Conservation (phyloP, 2,329 filamentous ascomycete species). For the Hymenoscyphus occultus region DNA sequence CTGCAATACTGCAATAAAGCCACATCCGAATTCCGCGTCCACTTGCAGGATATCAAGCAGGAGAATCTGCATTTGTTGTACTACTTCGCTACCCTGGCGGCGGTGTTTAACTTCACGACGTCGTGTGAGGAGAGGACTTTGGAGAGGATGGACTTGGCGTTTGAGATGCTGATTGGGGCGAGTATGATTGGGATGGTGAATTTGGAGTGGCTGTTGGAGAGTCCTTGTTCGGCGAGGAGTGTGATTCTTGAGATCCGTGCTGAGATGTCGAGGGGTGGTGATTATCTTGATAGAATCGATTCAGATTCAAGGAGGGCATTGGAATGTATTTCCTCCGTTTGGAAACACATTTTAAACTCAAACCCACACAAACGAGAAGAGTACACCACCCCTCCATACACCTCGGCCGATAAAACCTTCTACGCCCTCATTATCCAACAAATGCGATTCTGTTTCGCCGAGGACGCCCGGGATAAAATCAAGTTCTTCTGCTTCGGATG, state of each 20-base stretch:
- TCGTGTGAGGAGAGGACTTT: neutral
- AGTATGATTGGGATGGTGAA: neutral
- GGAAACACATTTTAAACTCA: neutral
- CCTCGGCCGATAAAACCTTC: neutral
- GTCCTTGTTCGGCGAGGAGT: neutral
- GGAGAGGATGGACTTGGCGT: neutral
- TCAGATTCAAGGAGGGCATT: neutral
- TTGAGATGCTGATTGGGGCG: neutral
- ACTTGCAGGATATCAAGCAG: slow-evolving; percentile 5
- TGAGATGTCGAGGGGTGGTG: neutral
- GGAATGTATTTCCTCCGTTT: neutral
- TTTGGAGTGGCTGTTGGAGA: neutral
- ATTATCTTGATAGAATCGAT: neutral
- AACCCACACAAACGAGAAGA: neutral
- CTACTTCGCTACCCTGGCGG: slow-evolving; percentile 10
- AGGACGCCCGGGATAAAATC: neutral
- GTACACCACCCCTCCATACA: neutral
- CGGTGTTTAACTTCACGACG: slow-evolving; percentile 7
- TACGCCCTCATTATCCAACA: neutral
- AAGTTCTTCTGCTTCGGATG: neutral
- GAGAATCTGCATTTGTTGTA: slow-evolving; percentile 10
- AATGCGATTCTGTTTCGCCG: neutral
- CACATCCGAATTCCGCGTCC: slow-evolving; percentile 2
- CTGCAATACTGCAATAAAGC: slow-evolving; percentile 12
- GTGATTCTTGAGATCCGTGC: neutral